phyloP scores from a whole-genome alignment of 805 yeast genomes.

The Ogataea ganodermae region DNA sequence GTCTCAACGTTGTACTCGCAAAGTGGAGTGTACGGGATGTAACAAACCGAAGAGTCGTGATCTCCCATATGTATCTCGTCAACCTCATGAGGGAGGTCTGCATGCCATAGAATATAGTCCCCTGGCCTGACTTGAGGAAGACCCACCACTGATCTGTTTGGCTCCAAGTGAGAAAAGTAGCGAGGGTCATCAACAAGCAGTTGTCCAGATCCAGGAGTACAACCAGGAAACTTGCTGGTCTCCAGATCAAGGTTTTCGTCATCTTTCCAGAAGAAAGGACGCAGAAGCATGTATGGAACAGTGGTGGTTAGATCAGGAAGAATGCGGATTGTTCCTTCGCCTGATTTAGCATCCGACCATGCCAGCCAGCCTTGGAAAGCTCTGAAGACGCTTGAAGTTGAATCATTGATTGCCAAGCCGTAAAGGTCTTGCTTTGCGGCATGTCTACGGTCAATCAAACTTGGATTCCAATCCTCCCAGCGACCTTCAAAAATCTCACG shows the following conservation, averaged over 20 bases:
- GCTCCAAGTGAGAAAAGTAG: constrained; percentile 39
- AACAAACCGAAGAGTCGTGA: constrained; percentile 41
- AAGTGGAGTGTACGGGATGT: constrained; percentile 41
- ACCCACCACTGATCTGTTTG: constrained; percentile 33
- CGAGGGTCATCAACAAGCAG: constrained; percentile 26
- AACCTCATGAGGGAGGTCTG: constrained; percentile 45
- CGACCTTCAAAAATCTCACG: constrained; percentile 38
- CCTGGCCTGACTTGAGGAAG: constrained; percentile 43
- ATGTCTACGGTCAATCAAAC: constrained; percentile 36
- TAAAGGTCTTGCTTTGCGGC: constrained; percentile 38
- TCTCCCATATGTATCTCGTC: constrained; percentile 39
- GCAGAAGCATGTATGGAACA: constrained; percentile 41
- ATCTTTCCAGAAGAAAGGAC: constrained; percentile 41
- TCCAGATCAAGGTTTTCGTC: constrained; percentile 33
- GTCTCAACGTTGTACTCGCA: constrained; percentile 17
- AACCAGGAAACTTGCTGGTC: constrained; percentile 39
- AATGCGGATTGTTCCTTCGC: constrained; percentile 42
- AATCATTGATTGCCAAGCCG: constrained; percentile 14
- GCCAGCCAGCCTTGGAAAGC: constrained; percentile 49
- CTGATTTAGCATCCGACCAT: constrained; percentile 37
- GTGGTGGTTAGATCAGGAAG: constrained; percentile 40
- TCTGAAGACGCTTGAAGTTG: constrained; percentile 32
- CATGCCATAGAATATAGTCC: constrained; percentile 47
- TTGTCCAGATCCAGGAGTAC: constrained; percentile 40
- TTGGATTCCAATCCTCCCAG: constrained; percentile 48